These are phyloP conservation scores for Chlorociboria aeruginascens DNA, from an alignment of 495 filamentous ascomycete genomes.

Conservation along the genomic window DNA sequence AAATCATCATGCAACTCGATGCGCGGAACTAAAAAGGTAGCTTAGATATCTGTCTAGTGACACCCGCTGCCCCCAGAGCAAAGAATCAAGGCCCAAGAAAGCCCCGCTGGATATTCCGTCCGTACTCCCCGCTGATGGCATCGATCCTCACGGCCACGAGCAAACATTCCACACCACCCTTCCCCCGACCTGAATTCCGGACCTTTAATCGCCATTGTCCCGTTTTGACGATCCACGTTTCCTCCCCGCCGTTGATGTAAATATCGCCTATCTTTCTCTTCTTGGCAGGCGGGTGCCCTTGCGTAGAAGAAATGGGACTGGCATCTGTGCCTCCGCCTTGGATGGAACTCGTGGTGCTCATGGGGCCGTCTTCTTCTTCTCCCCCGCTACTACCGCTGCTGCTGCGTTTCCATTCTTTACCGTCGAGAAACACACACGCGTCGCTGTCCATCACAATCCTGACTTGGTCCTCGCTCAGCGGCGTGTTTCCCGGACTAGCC, in stretches of 20 bases:
- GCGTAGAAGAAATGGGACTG: not conserved
- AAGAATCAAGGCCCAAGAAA: slow-evolving; percentile 40
- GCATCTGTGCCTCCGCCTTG: slow-evolving; percentile 4
- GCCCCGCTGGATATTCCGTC: slow-evolving; percentile 51
- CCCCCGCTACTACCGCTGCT: not conserved
- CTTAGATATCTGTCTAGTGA: too few species aligned
- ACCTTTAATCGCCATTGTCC: slow-evolving; percentile 77
- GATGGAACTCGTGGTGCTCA: slow-evolving; percentile 11
- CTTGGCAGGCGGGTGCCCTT: slow-evolving; percentile 31
- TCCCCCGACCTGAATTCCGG: slow-evolving; percentile 28
- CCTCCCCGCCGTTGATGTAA: slow-evolving; percentile 22
- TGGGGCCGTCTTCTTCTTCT: slow-evolving; percentile 1
- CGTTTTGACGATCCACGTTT: slow-evolving; percentile 60
- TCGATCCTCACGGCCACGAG: slow-evolving; percentile 75
- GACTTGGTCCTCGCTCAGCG: slow-evolving; percentile 58
- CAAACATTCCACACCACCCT: slow-evolving; percentile 49
- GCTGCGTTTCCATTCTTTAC: slow-evolving; percentile 26
- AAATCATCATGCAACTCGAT: too few species aligned
- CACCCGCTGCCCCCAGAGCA: too few species aligned
- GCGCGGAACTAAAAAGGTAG: too few species aligned
- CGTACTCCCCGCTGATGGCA: slow-evolving; percentile 52
- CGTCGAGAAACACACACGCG: slow-evolving; percentile 63
- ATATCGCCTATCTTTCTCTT: slow-evolving; percentile 24
- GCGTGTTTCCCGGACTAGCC: slow-evolving; percentile 56
- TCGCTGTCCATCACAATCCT: slow-evolving; percentile 57